Evolutionary conservation across 2,329 filamentous ascomycete species (phyloP), one percentile per base, ranked within the genome.

Genomic region (Claviceps maximensis): DNA sequence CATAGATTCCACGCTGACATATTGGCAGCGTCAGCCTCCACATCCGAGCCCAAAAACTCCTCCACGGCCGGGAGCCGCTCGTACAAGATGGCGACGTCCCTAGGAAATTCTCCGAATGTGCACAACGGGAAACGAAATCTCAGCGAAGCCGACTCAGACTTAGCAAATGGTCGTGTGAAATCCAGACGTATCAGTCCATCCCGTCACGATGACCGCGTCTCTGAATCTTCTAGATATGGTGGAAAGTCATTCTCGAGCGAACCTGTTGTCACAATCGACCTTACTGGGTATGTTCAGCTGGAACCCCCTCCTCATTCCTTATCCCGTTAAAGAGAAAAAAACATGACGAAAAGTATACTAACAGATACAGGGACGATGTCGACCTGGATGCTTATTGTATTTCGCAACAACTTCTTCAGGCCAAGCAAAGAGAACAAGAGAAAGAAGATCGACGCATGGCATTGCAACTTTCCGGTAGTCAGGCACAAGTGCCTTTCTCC

Each of bases 281-380:
- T 74, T 59, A 74, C 70, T 56, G 69, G 69, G 66, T 70, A 65
- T 54, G 63, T 55, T 38, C 15, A n/a, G 15, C 36, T 36, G 13
- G 13, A 31, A 9, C 10, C 29, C 29, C 10, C 40, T 2, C n/a
- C 19, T 9, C 15, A 23, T 23, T 36, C 12, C 17, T 9, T 17
- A 12, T 21, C 9, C 13, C 7, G 4, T 12, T 23, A 3, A 19
- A 17, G 27, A 23, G 8, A 15, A 45, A 9, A 27, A 25, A 25
- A 47, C 31, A 33, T 10, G 4, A 31, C 13, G 15, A 29, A 25
- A 19, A 44, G 12, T 33, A 27, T 27, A 27, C 19, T 45, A 29
- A 47, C 25, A 17, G 25, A 21, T 49, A 13, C 29, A 54, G 53
- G 67, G 66, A 68, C 40, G 67, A 69, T 59, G 66, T 69, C 51